Conservation (phyloP, 352 stramenopile species). For the Globisporangium spiculum region DNA sequence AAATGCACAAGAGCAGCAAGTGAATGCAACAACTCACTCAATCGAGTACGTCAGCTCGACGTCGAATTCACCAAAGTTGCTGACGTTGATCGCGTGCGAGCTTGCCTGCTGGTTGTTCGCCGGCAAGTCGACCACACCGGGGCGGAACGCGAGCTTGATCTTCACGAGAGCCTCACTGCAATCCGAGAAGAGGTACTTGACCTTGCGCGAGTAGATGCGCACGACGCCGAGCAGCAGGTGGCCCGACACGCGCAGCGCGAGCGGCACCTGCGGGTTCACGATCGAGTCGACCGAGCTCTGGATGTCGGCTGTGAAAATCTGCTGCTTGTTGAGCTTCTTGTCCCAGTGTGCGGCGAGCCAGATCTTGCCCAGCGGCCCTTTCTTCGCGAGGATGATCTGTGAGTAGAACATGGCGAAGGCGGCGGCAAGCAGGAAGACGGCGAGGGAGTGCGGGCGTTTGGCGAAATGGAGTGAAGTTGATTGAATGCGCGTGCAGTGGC, state of each 20-base stretch:
- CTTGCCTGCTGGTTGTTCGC: constrained; percentile 61
- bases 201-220: constrained; percentile 97
- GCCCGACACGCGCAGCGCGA: constrained; percentile 96
- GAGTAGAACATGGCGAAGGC: constrained; percentile 96
- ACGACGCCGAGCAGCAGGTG: constrained; percentile 98
- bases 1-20: not conserved
- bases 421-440: not conserved
- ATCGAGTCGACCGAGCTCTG: constrained; percentile 95
- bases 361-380: constrained; percentile 98
- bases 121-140: constrained; percentile 76
- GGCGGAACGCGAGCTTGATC: constrained; percentile 97
- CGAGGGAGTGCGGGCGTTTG: not conserved
- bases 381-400: constrained; percentile 99
- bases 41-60: constrained; percentile 82
- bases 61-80: constrained; percentile 85
- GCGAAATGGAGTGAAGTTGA: not conserved
- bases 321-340: constrained; percentile 98
- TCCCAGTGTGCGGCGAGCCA: constrained; percentile 99
- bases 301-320: constrained; percentile 98
- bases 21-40: constrained; percentile 46
- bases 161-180: constrained; percentile 99
- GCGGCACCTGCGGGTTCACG: constrained; percentile 94
- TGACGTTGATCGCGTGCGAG: constrained; percentile 78
- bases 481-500: not conserved
- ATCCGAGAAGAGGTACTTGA: constrained; percentile 98